Percentiles rank a stretch among this genome's conserved stretches.
Evolutionary conservation across 371 early-diverging fungal genomes (phyloP).

Genomic region (Mortierella sp.): DNA sequence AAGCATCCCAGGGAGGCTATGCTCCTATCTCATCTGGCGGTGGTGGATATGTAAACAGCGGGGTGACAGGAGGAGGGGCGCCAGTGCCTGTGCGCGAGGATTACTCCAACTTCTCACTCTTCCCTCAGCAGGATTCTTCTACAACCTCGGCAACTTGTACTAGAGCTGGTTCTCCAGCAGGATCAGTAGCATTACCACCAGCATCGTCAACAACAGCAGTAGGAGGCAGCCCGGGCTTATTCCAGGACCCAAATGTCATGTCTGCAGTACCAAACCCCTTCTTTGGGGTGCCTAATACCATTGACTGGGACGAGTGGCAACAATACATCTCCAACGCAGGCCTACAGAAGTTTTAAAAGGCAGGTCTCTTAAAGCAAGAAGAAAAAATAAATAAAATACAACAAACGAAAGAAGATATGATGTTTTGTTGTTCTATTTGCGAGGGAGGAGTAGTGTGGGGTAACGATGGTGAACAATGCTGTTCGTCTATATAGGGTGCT

Average conservation of each 20-base stretch:
- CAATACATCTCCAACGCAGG: slow-evolving; percentile 52
- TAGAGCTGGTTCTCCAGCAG: neutral
- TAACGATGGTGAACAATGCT: neutral
- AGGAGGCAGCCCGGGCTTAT: neutral
- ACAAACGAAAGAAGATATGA: neutral
- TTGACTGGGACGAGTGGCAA: slow-evolving; percentile 59
- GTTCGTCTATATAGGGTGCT: neutral
- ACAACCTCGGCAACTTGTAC: neutral
- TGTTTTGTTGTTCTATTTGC: neutral
- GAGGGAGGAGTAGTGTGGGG: neutral
- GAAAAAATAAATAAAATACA: neutral
- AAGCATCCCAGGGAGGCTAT: neutral
- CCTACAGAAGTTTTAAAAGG: slow-evolving; percentile 45
- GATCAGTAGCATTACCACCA: neutral
- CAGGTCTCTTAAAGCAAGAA: neutral
- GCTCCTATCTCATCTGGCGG: neutral
- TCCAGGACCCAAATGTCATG: slow-evolving; percentile 19
- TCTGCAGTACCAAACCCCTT: slow-evolving; percentile 52
- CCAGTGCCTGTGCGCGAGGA: slow-evolving; percentile 4
- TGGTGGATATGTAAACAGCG: neutral
- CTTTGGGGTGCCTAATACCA: slow-evolving; percentile 55
- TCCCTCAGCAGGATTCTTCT: slow-evolving; percentile 25
- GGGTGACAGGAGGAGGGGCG: neutral
- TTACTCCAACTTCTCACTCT: slow-evolving; percentile 30
- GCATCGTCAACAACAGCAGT: neutral